Percentiles rank a stretch among this genome's conserved stretches.
Conservation (phyloP, 2,329 filamentous ascomycete genomes). For the Phaeosphaeriaceae sp. region DNA sequence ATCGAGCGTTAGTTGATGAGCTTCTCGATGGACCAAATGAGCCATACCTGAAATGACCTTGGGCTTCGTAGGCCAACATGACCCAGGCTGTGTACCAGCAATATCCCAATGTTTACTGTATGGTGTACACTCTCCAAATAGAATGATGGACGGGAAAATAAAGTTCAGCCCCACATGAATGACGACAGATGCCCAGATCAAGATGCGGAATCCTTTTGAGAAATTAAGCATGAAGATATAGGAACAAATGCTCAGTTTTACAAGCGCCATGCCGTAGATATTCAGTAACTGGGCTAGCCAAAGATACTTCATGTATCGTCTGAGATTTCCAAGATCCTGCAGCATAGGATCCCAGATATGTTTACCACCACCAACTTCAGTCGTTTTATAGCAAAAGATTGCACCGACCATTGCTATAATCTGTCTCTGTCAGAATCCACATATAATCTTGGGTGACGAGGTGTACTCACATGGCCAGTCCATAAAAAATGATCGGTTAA, state of each 20-base stretch:
- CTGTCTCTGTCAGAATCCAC: slow-evolving; percentile 14
- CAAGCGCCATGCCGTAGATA: slow-evolving; percentile 35
- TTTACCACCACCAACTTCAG: slow-evolving; percentile 23
- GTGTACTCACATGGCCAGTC: slow-evolving; percentile 27
- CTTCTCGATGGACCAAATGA: neutral
- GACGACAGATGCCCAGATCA: slow-evolving; percentile 30
- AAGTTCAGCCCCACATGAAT: slow-evolving; percentile 29
- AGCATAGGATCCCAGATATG: slow-evolving; percentile 34
- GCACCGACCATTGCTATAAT: slow-evolving; percentile 28
- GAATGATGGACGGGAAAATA: slow-evolving; percentile 30
- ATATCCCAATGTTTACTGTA: slow-evolving; percentile 33
- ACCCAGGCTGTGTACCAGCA: slow-evolving; percentile 23
- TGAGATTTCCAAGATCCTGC: slow-evolving; percentile 21
- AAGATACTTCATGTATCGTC: slow-evolving; percentile 23
- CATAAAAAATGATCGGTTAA: slow-evolving; percentile 34
- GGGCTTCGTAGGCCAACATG: slow-evolving; percentile 30
- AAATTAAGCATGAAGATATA: slow-evolving; percentile 38
- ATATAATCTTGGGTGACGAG: too few species aligned
- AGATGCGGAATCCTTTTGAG: slow-evolving; percentile 24
- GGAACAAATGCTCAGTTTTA: slow-evolving; percentile 36
- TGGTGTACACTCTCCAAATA: slow-evolving; percentile 31
- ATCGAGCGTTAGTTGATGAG: neutral
- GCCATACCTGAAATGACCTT: slow-evolving; percentile 29
- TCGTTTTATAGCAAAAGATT: slow-evolving; percentile 26
- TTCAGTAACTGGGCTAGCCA: slow-evolving; percentile 35